Evolutionary conservation across 1,139 yeast species (phyloP).

Genomic region (Geotrichum bryndzae): DNA sequence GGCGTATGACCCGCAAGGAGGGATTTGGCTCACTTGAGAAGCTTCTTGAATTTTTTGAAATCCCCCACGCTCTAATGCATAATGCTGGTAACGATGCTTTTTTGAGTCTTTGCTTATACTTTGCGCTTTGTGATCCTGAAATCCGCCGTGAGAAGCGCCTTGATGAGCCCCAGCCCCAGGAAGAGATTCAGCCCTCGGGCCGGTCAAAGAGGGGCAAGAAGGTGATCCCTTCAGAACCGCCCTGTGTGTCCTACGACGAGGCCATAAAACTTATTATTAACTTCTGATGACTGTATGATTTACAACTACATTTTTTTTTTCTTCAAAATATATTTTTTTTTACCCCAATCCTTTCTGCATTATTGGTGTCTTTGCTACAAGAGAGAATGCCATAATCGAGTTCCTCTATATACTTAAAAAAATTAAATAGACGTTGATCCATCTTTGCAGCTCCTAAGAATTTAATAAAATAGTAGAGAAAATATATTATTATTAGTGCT

Average conservation of each 20-base stretch:
- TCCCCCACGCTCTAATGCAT: slow-evolving; percentile 62
- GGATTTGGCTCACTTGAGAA: slow-evolving; percentile 48
- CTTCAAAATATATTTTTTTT: no score
- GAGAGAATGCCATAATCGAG: no score
- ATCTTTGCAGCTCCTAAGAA: no score
- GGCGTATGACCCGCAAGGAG: slow-evolving; percentile 31
- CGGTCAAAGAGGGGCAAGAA: neutral
- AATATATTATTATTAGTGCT: no score
- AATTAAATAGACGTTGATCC: no score
- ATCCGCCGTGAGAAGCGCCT: slow-evolving; percentile 36
- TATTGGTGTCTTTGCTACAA: no score
- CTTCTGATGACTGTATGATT: neutral
- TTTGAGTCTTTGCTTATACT: slow-evolving; percentile 51
- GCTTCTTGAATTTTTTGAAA: slow-evolving; percentile 45
- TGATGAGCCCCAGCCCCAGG: slow-evolving; percentile 23
- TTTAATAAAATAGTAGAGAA: no score
- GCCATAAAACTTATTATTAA: neutral
- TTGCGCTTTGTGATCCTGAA: slow-evolving; percentile 51
- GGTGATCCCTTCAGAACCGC: neutral
- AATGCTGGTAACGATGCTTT: slow-evolving; percentile 85
- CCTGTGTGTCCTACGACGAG: neutral
- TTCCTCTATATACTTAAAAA: no score
- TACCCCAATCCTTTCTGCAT: no score
- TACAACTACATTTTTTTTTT: neutral
- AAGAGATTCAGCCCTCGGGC: neutral